phyloP scores from a whole-genome alignment of 164 flowering plant species.

The Stephania japonica region DNA sequence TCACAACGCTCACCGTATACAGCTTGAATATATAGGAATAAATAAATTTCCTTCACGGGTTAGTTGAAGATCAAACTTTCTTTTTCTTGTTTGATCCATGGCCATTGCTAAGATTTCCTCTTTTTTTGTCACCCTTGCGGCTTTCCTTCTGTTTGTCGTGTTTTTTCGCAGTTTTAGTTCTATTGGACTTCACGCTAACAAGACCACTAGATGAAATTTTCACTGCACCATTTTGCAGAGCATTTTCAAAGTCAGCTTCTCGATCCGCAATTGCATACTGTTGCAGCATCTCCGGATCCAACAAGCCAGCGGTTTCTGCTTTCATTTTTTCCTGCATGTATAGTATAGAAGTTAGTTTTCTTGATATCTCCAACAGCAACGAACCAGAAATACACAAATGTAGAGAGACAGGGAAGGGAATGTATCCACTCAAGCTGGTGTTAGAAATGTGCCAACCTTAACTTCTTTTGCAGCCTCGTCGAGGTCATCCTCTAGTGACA shows the following conservation, averaged over 20 bases:
- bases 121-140: slow-evolving; percentile 38
- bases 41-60: background rate
- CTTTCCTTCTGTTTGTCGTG: slow-evolving; percentile 32
- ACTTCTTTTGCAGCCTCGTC: slow-evolving; percentile 74
- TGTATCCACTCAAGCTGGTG: background rate
- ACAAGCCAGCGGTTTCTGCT: slow-evolving; percentile 37
- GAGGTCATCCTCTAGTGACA: slow-evolving; percentile 85
- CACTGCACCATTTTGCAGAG: slow-evolving; percentile 50
- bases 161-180: slow-evolving; percentile 33
- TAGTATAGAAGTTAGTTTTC: slow-evolving; percentile 1
- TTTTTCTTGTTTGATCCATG: slow-evolving; percentile 55
- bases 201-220: slow-evolving; percentile 55
- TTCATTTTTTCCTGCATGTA: slow-evolving; percentile 64
- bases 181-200: slow-evolving; percentile 64
- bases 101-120: slow-evolving; percentile 35
- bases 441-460: slow-evolving; percentile 33
- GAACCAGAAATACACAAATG: background rate
- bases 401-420: background rate
- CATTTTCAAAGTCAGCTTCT: slow-evolving; percentile 65
- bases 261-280: slow-evolving; percentile 65
- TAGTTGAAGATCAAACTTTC: slow-evolving; percentile 23
- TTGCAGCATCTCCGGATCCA: slow-evolving; percentile 56
- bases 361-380: background rate
- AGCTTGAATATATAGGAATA: background rate
- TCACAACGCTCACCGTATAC: background rate